Evolutionary conservation across 2,329 filamentous ascomycete genomes (phyloP).

Genomic region (Calonectria hongkongensis): DNA sequence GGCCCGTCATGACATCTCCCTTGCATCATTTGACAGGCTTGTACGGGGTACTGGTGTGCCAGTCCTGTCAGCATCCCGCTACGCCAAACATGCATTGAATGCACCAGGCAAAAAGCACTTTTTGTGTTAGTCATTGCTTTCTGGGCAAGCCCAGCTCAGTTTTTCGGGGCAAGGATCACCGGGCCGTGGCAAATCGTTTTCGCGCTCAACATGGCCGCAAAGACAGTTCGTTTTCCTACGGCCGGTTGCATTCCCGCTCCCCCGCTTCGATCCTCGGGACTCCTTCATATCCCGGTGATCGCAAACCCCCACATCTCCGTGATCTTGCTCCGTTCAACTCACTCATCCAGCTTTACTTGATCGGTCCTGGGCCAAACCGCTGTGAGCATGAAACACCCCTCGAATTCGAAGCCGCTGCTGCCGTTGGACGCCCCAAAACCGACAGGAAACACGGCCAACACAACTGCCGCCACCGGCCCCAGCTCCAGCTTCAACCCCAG

Average conservation of each 20-base stretch:
- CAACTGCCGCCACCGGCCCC: conserved; percentile 1
- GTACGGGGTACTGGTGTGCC: background rate
- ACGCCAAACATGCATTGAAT: conserved; percentile 6
- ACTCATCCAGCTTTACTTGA: conserved; percentile 3
- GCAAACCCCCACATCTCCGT: conserved; percentile 17
- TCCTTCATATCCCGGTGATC: conserved; percentile 6
- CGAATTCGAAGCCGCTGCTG: conserved; percentile 3
- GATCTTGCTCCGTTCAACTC: conserved; percentile 19
- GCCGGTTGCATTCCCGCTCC: background rate
- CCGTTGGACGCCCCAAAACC: background rate
- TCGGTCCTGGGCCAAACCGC: background rate
- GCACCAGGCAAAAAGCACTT: background rate
- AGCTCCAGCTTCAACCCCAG: conserved; percentile 2
- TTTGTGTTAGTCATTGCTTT: conserved; percentile 22
- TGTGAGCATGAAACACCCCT: conserved; percentile 18
- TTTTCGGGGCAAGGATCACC: conserved; percentile 14
- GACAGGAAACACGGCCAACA: conserved; percentile 1
- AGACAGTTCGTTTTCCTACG: background rate
- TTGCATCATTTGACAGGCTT: background rate
- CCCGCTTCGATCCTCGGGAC: conserved; percentile 18
- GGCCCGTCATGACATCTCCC: background rate
- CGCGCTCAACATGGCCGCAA: conserved; percentile 4
- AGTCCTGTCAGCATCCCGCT: conserved; percentile 9
- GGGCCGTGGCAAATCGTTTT: conserved; percentile 14
- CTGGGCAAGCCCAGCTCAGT: background rate